Evolutionary conservation across 805 yeast species (phyloP).

Genomic region (Vanderwaltozyma polyspora): DNA sequence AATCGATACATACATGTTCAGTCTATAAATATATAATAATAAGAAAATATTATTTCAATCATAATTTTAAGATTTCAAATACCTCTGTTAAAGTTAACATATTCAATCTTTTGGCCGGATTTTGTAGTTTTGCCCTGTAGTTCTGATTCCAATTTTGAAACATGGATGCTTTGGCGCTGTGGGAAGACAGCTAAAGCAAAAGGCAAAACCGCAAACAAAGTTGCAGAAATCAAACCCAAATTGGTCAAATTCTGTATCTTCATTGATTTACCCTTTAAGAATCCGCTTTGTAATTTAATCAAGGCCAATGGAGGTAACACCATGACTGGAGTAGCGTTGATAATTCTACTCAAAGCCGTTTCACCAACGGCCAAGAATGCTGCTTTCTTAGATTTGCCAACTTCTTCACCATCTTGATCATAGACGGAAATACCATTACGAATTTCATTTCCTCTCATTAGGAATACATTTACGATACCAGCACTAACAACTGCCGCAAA

Average conservation of each 20-base stretch:
- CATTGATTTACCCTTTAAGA: constrained; percentile 57
- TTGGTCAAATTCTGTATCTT: constrained; percentile 61
- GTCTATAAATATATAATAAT: no score
- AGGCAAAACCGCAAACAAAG: constrained; percentile 82
- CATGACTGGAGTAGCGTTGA: constrained; percentile 96
- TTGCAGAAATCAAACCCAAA: constrained; percentile 72
- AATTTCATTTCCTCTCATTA: constrained; percentile 94
- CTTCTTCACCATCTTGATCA: constrained; percentile 52
- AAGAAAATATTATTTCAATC: no score
- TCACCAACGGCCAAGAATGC: constrained; percentile 93
- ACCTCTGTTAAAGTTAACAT: constrained; percentile 87
- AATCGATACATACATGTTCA: no score
- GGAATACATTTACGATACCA: constrained; percentile 88
- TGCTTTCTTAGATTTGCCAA: constrained; percentile 72
- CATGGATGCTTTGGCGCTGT: constrained; percentile 59
- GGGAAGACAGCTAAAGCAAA: constrained; percentile 95
- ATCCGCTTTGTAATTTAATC: constrained; percentile 61
- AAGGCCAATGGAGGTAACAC: constrained; percentile 85
- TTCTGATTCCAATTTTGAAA: constrained; percentile 49
- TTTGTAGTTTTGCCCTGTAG: constrained; percentile 51
- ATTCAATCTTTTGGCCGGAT: constrained; percentile 44
- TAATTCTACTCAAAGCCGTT: constrained; percentile 89
- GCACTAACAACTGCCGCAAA: constrained; percentile 98
- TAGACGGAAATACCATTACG: constrained; percentile 70
- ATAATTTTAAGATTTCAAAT: constrained; percentile 40